Conservation (phyloP, 352 stramenopile genomes). For the Hyaloperonospora brassicae region DNA sequence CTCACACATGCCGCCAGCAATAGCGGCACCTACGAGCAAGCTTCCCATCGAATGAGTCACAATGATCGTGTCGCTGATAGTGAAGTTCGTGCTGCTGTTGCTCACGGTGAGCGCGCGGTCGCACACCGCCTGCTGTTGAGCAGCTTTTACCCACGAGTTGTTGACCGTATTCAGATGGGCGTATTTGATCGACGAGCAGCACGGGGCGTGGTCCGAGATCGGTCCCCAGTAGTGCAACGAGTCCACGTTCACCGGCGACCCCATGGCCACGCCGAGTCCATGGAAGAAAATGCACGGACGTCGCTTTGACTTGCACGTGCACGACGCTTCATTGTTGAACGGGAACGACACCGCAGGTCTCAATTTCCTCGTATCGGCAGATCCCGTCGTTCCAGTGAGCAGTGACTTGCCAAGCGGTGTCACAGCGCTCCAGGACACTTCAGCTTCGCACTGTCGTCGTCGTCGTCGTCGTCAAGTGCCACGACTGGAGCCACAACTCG, state of each 20-base stretch:
- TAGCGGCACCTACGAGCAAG: constrained; percentile 14
- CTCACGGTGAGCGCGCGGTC: constrained; percentile 18
- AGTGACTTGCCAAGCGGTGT: constrained; percentile 11
- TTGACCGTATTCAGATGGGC: constrained; percentile 25
- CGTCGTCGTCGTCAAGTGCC: background rate
- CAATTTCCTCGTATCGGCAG: background rate
- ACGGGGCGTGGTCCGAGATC: constrained; percentile 12
- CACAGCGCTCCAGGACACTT: constrained; percentile 3
- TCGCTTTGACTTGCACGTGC: constrained; percentile 11
- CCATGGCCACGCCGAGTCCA: constrained; percentile 23
- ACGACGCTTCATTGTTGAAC: background rate
- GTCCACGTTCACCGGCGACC: background rate
- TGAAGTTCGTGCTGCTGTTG: constrained; percentile 8
- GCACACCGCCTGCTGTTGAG: constrained; percentile 27
- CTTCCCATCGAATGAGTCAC: constrained; percentile 21
- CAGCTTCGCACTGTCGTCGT: background rate
- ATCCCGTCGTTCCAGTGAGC: constrained; percentile 8
- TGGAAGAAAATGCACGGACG: constrained; percentile 26
- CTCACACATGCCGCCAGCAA: constrained; percentile 14
- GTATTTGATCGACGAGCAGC: constrained; percentile 21
- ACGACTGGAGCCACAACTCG: constrained; percentile 1
- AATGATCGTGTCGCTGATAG: constrained; percentile 17
- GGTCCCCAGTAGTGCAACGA: constrained; percentile 12
- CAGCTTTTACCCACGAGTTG: constrained; percentile 20
- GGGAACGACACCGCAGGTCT: constrained; percentile 2